Percentiles rank a stretch among this genome's conserved stretches.
Conservation (phyloP, 2,329 filamentous ascomycete genomes). For the Aspergillus fumigatus region DNA sequence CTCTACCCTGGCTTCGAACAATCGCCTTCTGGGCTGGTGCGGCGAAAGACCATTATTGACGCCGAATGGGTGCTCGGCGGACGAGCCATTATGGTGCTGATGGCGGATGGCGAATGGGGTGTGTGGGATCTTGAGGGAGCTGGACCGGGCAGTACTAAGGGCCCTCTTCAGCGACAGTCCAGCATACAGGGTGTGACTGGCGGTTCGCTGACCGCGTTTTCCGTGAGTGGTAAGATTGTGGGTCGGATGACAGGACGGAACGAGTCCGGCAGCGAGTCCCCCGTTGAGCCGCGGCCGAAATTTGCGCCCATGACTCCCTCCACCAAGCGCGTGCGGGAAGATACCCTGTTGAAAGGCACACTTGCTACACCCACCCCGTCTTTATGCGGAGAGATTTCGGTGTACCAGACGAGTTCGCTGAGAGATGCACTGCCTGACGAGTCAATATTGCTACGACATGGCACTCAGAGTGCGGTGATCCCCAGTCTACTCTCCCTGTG, state of each 20-base stretch:
- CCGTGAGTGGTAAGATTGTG: conserved; percentile 38
- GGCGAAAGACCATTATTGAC: conserved; percentile 42
- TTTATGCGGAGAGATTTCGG: conserved; percentile 38
- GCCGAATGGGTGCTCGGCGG: conserved; percentile 45
- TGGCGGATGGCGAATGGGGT: conserved; percentile 47
- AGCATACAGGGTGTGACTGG: conserved; percentile 37
- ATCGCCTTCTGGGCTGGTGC: conserved; percentile 22
- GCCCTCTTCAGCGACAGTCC: conserved; percentile 34
- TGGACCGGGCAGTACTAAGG: conserved; percentile 38
- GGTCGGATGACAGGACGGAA: conserved; percentile 18
- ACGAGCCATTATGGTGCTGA: conserved; percentile 41
- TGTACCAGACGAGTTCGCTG: conserved; percentile 34
- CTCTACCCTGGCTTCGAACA: conserved; percentile 40
- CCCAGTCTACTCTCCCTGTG: conserved; percentile 42
- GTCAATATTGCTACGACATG: conserved; percentile 42
- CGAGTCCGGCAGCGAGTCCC: conserved; percentile 20
- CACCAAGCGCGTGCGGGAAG: conserved; percentile 44
- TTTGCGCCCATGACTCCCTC: conserved; percentile 47
- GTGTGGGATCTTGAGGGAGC: conserved; percentile 47
- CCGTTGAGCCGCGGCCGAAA: conserved; percentile 29
- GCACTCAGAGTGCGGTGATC: conserved; percentile 37
- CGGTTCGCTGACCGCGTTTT: conserved; percentile 39
- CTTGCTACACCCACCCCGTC: conserved; percentile 25
- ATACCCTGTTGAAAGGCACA: conserved; percentile 40
- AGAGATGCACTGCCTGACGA: conserved; percentile 39